phyloP scores from a whole-genome alignment of 108 stramenopile genomes.

The Skeletonema marinoi region DNA sequence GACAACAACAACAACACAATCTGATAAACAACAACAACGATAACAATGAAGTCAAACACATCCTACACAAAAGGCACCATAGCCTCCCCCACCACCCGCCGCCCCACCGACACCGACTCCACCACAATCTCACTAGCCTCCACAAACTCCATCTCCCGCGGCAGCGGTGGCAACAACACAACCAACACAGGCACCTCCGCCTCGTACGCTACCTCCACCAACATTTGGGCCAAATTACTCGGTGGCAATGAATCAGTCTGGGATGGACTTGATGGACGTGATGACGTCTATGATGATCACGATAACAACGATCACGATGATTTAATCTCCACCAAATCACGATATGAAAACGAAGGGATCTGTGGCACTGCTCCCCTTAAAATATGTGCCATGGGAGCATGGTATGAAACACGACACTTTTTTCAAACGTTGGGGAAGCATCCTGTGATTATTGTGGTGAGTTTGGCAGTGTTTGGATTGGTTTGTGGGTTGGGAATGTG shows the following conservation, averaged over 20 bases:
- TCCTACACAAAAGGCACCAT: too few relatives aligned
- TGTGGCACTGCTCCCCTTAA: neutral
- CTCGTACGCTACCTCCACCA: neutral
- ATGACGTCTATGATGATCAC: neutral
- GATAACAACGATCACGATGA: slow-evolving; percentile 1
- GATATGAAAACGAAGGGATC: neutral
- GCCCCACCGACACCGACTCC: too few relatives aligned
- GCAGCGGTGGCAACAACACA: too few relatives aligned
- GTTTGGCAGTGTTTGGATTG: slow-evolving; percentile 6
- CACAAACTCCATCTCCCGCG: too few relatives aligned
- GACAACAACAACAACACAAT: too few relatives aligned
- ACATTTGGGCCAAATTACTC: slow-evolving; percentile 20
- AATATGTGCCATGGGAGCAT: neutral
- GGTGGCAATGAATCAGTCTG: slow-evolving; percentile 6
- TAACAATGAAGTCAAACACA: too few relatives aligned
- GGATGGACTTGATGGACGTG: slow-evolving; percentile 3
- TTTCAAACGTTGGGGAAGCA: slow-evolving; percentile 1
- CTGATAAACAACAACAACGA: too few relatives aligned
- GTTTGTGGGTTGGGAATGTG: slow-evolving; percentile 27
- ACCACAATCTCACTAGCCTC: too few relatives aligned
- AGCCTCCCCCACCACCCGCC: too few relatives aligned
- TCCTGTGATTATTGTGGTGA: slow-evolving; percentile 11
- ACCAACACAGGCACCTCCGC: neutral
- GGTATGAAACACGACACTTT: slow-evolving; percentile 28
- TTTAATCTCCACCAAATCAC: neutral